Base-by-base conservation (phyloP, 257 asterid genomes). In the Nicotiana paniculata region DNA sequence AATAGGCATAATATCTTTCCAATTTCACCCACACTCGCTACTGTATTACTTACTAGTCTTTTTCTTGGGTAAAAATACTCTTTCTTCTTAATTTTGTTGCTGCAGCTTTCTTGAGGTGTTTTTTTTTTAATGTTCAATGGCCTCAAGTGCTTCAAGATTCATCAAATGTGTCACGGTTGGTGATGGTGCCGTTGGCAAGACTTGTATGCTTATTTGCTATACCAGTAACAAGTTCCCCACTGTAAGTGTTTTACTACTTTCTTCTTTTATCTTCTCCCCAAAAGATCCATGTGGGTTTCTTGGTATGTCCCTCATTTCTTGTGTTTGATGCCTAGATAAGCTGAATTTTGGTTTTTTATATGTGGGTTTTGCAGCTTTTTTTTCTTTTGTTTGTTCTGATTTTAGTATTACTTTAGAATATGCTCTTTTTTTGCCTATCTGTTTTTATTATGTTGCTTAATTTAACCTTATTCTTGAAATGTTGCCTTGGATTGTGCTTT, bases 141-240 rank as follows among this genome's bases (percentile, higher is more conserved):
- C 97, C 88, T 65, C 96, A 46, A 92, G 88, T 86, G 98, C 91
- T 86, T 93, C 98, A 77, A 92, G 93, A 87, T 95, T 95, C 91
- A 95, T 95, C 90, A 95, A 95, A 88, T 95, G 99, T 88, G 99
- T 95, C 81, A 95, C 97, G 43, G 98, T 95, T 82, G 99, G 99
- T 80, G 99, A 95, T 92, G 99, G 99, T 12, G 99, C 99, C 84
- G 99, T 95, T 69, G 99, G 99, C 85, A 95, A 95, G 89, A 95
- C 99, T 66, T 95, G 99, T 92, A 95, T 95, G 98, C 98, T 95
- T 35, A 95, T 95, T 79, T 95, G 98, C 93, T 95, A 93, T 81
- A 95, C 99, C 89, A 93, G 98, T 79, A 95, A 95, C 92, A 93
- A 93, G 85, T 95, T 95, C 85, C 99, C 99, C 79, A 95, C 99